phyloP scores from a whole-genome alignment of 331 rosid genomes.

The Quercus phellos region DNA sequence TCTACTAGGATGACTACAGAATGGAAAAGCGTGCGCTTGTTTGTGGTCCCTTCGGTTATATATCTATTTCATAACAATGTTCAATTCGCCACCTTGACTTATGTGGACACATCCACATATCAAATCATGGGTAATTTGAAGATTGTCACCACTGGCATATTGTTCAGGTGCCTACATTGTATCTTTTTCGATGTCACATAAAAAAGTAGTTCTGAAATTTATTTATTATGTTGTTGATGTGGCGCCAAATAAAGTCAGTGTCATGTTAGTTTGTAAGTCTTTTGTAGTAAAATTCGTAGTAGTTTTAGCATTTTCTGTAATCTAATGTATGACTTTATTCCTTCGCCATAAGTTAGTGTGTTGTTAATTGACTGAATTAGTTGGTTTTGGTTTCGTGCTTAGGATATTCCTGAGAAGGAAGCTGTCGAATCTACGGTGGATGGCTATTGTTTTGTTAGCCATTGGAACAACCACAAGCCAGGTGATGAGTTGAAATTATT shows the following conservation, averaged over 20 bases:
- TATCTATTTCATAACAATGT: conserved; percentile 86
- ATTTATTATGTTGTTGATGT: too few species aligned
- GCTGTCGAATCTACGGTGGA: conserved; percentile 87
- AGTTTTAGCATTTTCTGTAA: background rate
- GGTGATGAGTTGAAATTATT: conserved; percentile 31
- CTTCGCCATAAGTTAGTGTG: background rate
- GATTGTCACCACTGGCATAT: conserved; percentile 82
- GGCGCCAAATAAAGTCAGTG: too few species aligned
- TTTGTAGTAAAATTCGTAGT: too few species aligned
- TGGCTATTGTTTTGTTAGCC: conserved; percentile 79
- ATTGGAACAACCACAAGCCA: conserved; percentile 98
- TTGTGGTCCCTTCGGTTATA: conserved; percentile 77
- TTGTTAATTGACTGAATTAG: conserved; percentile 1
- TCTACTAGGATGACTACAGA: conserved; percentile 78
- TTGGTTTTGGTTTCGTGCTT: conserved; percentile 12
- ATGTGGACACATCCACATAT: conserved; percentile 90
- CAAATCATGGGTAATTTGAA: conserved; percentile 98
- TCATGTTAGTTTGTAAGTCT: too few species aligned
- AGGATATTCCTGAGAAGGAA: conserved; percentile 78
- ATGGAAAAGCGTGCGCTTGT: conserved; percentile 68
- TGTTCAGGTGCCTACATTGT: conserved; percentile 67
- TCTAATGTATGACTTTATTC: background rate
- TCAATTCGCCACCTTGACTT: conserved; percentile 87
- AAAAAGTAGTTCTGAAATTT: too few species aligned
- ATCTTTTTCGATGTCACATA: too few species aligned